Base-by-base conservation (phyloP, 306 rosid genomes). In the Lagenaria siceraria region DNA sequence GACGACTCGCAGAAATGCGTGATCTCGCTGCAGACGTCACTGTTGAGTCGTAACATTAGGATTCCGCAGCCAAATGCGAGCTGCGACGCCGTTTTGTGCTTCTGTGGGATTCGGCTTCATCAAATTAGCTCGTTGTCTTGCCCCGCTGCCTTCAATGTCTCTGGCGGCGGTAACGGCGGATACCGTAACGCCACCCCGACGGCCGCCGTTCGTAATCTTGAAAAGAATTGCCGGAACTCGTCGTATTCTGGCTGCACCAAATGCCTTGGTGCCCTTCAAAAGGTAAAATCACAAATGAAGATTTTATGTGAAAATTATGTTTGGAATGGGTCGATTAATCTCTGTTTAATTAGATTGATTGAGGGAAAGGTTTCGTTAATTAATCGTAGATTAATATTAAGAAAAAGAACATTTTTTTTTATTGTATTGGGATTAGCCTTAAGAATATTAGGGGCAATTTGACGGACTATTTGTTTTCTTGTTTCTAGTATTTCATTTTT, bases 1-100 rank as follows among this genome's bases (percentile, higher is more conserved):
- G 97, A 95, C 75, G 99, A 95, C 86, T 90, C 99, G 7, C 99
- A 95, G 81, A 92, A 89, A 75, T 95, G 99, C 27, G 99, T 90
- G 4, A 90, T 92, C 89, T 86, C 99, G 38, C 88, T 95, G 13
- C 99, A 95, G 25, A 86, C 83, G 65, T 95, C 97, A 58, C 81
- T 95, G 0, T 43, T 86, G 29, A 79, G 73, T 55, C 88, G 97
- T 6, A 86, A 90, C 66, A 90, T 95, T 17, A 72, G 93, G 79
- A 87, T 95, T 73, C 96, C 97, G 0, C 99, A 95, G 38, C 96
- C 97, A 3, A 95, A 95, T 81, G 91, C 96, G 10, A 89, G 85
- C 70, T 95, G 99, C 77, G 97, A 95, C 80, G 91, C 99, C 22
- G 83, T 95, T 19, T 81, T 92, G 9, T 95, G 99, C 83, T 92